Evolutionary conservation across 1,284 basidiomycete genomes (phyloP).

Genomic region (Apiotrichum akiyoshidainum): DNA sequence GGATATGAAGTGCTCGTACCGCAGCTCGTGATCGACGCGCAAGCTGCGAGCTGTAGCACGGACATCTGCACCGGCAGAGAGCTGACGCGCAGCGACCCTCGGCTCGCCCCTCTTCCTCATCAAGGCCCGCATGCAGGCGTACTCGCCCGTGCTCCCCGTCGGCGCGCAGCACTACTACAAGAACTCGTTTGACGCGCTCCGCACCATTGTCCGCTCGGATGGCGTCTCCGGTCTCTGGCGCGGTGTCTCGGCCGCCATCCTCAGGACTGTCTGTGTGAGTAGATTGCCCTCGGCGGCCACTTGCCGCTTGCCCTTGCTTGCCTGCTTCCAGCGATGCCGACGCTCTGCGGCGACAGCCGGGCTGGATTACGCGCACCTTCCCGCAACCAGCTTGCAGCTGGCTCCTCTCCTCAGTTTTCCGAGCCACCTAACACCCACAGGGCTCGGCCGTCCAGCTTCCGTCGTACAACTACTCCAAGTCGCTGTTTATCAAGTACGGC

Average conservation of each 20-base stretch:
- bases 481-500: constrained; percentile 64
- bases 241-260: constrained; percentile 88
- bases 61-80: no score
- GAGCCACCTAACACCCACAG: constrained; percentile 53
- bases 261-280: constrained; percentile 85
- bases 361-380: no score
- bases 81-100: constrained; percentile 61
- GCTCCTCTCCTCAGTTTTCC: no score
- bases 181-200: constrained; percentile 72
- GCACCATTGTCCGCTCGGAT: constrained; percentile 74
- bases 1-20: no score
- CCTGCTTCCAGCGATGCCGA: no score
- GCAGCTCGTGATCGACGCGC: no score
- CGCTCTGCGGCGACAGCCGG: no score
- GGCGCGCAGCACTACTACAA: constrained; percentile 91
- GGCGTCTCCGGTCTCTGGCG: constrained; percentile 75
- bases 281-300: constrained; percentile 46
- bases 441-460: constrained; percentile 76
- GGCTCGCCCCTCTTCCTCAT: constrained; percentile 95
- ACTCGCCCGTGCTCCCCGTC: constrained; percentile 87
- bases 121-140: constrained; percentile 98
- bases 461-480: constrained; percentile 90
- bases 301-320: neutral
- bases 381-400: no score
- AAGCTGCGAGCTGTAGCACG: neutral